These are phyloP conservation scores for Chrysoporthe cubensis DNA, from an alignment of 2,329 filamentous ascomycete genomes.

Conservation along the genomic window DNA sequence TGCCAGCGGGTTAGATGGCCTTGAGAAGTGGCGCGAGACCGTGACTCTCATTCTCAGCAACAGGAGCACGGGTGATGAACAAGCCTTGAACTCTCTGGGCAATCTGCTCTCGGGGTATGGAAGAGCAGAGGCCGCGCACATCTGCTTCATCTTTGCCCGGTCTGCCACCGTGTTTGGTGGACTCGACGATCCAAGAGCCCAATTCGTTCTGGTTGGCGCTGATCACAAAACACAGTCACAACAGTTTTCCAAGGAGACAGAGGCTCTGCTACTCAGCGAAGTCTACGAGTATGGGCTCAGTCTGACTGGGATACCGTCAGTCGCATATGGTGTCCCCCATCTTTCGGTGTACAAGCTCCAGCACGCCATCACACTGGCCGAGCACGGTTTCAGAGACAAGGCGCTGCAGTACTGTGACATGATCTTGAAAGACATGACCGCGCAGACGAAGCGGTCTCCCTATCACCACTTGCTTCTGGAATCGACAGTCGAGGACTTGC, in stretches of 20 bases:
- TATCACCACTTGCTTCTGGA: slow-evolving; percentile 83
- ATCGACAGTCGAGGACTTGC: slow-evolving; percentile 78
- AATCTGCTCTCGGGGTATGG: slow-evolving; percentile 84
- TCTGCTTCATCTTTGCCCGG: slow-evolving; percentile 89
- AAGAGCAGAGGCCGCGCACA: slow-evolving; percentile 86
- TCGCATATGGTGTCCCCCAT: slow-evolving; percentile 71
- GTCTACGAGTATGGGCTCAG: slow-evolving; percentile 90
- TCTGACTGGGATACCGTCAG: slow-evolving; percentile 62
- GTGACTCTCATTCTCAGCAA: slow-evolving; percentile 86
- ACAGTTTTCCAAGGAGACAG: slow-evolving; percentile 77
- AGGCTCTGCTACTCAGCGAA: slow-evolving; percentile 92
- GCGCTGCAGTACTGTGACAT: slow-evolving; percentile 91
- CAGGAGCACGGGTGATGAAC: slow-evolving; percentile 76
- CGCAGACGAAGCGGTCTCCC: slow-evolving; percentile 80
- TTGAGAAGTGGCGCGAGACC: slow-evolving; percentile 95
- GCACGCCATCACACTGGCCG: slow-evolving; percentile 81
- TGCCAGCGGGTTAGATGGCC: slow-evolving; percentile 76
- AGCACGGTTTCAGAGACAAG: slow-evolving; percentile 79
- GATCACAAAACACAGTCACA: slow-evolving; percentile 75
- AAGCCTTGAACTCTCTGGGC: slow-evolving; percentile 79
- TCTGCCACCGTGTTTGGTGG: slow-evolving; percentile 75
- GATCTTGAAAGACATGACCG: slow-evolving; percentile 74
- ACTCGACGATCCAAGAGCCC: slow-evolving; percentile 76
- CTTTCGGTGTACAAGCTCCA: slow-evolving; percentile 90
- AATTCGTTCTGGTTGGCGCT: slow-evolving; percentile 82